Evolutionary conservation across 805 yeast species (phyloP).

Genomic region (Grigorovia yakushimaensis): DNA sequence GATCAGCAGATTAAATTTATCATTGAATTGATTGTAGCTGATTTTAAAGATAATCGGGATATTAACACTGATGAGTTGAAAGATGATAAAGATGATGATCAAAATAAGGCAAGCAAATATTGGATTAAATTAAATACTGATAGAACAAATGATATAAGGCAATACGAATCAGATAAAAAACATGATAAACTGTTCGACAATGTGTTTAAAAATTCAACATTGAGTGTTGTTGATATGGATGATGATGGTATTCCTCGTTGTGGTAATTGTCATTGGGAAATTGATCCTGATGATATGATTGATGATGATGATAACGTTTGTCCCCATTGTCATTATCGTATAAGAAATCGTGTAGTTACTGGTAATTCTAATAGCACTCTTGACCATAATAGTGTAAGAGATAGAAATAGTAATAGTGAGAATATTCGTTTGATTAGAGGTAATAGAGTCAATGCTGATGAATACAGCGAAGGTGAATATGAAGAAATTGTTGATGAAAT

Average conservation of each 20-base stretch:
- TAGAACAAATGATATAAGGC: constrained; percentile 12
- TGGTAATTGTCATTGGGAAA: constrained; percentile 73
- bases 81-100: constrained; percentile 12
- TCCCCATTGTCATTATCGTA: constrained; percentile 53
- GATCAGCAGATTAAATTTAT: constrained; percentile 38
- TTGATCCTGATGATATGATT: constrained; percentile 24
- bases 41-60: neutral
- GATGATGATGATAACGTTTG: constrained; percentile 43
- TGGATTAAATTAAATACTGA: constrained; percentile 8
- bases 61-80: no score
- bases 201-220: constrained; percentile 38
- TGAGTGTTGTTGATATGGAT: constrained; percentile 48
- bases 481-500: constrained; percentile 7
- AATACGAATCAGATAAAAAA: constrained; percentile 14
- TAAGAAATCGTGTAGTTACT: constrained; percentile 24
- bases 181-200: constrained; percentile 37
- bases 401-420: neutral
- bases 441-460: constrained; percentile 9
- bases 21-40: constrained; percentile 23
- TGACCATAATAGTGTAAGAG: constrained; percentile 1
- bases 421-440: neutral
- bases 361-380: neutral
- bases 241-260: constrained; percentile 71
- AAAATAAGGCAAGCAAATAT: no score
- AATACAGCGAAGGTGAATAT: constrained; percentile 21